phyloP scores from a whole-genome alignment of 495 filamentous ascomycete species.

The Podospora tetraspora region DNA sequence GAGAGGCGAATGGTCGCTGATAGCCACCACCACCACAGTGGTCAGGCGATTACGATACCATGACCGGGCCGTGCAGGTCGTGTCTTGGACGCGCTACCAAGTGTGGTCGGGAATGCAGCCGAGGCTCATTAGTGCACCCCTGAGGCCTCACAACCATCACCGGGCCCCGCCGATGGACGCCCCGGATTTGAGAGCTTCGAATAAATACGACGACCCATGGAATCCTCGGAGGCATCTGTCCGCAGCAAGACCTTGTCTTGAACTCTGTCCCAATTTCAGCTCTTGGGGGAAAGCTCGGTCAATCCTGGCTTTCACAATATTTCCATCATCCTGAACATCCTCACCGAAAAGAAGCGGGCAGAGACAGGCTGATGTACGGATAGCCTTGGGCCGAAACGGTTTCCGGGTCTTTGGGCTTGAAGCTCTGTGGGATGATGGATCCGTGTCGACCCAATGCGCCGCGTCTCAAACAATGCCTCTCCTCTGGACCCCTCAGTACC shows the following conservation, averaged over 20 bases:
- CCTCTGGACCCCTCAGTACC: background rate
- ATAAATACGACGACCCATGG: background rate
- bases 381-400: background rate
- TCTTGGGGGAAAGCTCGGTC: background rate
- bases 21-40: constrained; percentile 5
- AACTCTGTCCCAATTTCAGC: background rate
- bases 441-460: background rate
- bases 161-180: background rate
- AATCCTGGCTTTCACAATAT: too few relatives aligned
- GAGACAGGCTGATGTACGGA: too few relatives aligned
- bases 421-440: background rate
- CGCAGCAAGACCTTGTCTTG: background rate
- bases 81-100: constrained; percentile 1
- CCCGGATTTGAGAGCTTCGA: background rate
- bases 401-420: background rate
- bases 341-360: background rate
- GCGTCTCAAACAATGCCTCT: background rate
- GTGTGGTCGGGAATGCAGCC: background rate
- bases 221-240: background rate
- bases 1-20: constrained; percentile 2
- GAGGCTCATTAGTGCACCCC: constrained; percentile 2
- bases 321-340: background rate
- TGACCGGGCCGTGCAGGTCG: background rate
- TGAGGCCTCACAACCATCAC: background rate
- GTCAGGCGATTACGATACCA: constrained; percentile 9